A percentile compares a stretch with the other conserved stretches of the same genome.
Conservation (phyloP, 1,284 basidiomycete species). For the Porodaedalea pini region DNA sequence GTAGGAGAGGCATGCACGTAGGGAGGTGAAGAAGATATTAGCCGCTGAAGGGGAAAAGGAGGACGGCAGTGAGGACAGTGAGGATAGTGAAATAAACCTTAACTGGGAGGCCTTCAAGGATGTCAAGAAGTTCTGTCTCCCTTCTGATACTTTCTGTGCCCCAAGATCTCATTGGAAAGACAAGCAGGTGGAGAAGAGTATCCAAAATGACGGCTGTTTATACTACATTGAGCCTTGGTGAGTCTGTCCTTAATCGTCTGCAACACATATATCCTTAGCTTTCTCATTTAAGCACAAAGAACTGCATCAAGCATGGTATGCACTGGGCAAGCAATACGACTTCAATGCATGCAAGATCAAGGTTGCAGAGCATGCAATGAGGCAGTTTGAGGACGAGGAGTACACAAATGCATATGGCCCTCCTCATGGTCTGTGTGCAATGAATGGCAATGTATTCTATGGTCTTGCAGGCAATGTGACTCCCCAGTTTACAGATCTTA, state of each 20-base stretch:
- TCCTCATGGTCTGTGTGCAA: slow-evolving; percentile 33
- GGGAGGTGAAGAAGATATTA: slow-evolving; percentile 34
- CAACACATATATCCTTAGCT: slow-evolving; percentile 15
- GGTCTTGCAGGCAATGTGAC: neutral
- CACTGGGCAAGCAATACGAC: slow-evolving; percentile 19
- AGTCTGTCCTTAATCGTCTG: slow-evolving; percentile 29
- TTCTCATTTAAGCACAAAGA: too few relatives aligned
- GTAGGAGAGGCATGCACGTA: slow-evolving; percentile 49
- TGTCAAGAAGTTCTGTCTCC: slow-evolving; percentile 83
- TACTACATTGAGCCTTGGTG: slow-evolving; percentile 97
- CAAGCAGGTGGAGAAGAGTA: slow-evolving; percentile 57
- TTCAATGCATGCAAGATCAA: slow-evolving; percentile 53
- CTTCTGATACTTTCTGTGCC: slow-evolving; percentile 69
- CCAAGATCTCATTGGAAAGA: slow-evolving; percentile 30
- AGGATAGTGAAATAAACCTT: slow-evolving; percentile 65
- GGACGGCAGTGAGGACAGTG: slow-evolving; percentile 37
- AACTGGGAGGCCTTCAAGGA: slow-evolving; percentile 88
- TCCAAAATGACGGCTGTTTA: slow-evolving; percentile 79
- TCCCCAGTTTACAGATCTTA: slow-evolving; percentile 7
- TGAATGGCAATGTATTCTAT: slow-evolving; percentile 6
- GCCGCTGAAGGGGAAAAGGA: slow-evolving; percentile 25
- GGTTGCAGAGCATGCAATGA: slow-evolving; percentile 30
- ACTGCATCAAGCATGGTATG: too few relatives aligned
- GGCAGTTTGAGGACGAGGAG: slow-evolving; percentile 49
- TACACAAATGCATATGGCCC: slow-evolving; percentile 59